These are phyloP conservation scores for Aspergillus bridgeri DNA, from an alignment of 495 filamentous ascomycete species.

Conservation along the genomic window DNA sequence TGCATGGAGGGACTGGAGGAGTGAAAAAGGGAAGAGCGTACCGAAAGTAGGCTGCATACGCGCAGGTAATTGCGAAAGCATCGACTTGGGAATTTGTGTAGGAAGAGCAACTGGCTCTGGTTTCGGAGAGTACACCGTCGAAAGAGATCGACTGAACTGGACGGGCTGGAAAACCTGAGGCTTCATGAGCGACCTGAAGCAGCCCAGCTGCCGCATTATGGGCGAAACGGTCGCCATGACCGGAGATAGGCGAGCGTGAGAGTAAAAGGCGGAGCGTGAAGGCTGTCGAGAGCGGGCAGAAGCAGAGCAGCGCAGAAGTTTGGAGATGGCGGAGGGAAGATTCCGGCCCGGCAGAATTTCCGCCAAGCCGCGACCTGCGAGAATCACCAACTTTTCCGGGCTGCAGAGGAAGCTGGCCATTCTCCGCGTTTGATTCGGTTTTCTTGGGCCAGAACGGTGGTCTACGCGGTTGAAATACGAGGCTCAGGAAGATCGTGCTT, in stretches of 20 bases:
- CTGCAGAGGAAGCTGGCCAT: constrained; percentile 6
- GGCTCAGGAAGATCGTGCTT: neutral
- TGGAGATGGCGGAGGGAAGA: constrained; percentile 6
- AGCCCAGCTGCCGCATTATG: constrained; percentile 62
- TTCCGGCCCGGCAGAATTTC: constrained; percentile 42
- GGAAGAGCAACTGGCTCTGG: constrained; percentile 39
- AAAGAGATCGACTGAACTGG: constrained; percentile 38
- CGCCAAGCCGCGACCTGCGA: constrained; percentile 32
- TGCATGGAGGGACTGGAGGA: neutral
- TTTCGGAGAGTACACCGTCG: constrained; percentile 38
- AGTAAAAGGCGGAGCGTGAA: neutral
- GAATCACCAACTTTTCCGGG: constrained; percentile 25
- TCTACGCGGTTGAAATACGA: neutral
- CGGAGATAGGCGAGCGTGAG: neutral
- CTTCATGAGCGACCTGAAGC: constrained; percentile 54
- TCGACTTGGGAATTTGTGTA: constrained; percentile 36
- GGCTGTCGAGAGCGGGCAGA: constrained; percentile 3
- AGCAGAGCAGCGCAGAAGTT: constrained; percentile 16
- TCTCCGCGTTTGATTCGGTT: constrained; percentile 7
- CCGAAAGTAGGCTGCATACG: constrained; percentile 35
- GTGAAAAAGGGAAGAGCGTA: constrained; percentile 13
- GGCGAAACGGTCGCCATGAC: constrained; percentile 57
- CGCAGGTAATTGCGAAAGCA: constrained; percentile 41
- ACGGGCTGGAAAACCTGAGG: constrained; percentile 46
- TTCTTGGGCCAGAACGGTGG: neutral